These are phyloP conservation scores for Zymoseptoria ardabiliae DNA, from an alignment of 2,329 filamentous ascomycete genomes.

Conservation along the genomic window DNA sequence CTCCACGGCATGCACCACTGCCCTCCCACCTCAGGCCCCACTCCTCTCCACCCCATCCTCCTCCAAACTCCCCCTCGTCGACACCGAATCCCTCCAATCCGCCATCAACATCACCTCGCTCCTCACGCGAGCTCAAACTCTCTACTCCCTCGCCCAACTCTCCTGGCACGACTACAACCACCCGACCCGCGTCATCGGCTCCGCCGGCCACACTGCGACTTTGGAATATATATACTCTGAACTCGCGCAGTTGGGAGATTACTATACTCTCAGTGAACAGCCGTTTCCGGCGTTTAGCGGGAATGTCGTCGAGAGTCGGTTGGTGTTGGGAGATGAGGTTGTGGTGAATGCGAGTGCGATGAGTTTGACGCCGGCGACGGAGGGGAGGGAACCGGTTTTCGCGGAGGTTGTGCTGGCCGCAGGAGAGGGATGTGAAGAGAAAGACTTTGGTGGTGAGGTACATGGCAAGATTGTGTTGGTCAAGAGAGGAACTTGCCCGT, in stretches of 20 bases:
- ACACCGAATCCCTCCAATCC: conserved; percentile 45
- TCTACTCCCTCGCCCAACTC: conserved; percentile 56
- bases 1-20: background rate
- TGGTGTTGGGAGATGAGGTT: conserved; percentile 51
- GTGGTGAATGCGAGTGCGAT: conserved; percentile 57
- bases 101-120: conserved; percentile 52
- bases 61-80: conserved; percentile 12
- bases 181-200: conserved; percentile 62
- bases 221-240: conserved; percentile 26
- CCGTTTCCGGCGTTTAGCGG: conserved; percentile 23
- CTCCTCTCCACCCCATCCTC: background rate
- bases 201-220: conserved; percentile 17
- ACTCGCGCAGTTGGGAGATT: conserved; percentile 45
- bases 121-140: conserved; percentile 50
- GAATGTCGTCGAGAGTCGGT: conserved; percentile 21
- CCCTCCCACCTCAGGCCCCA: background rate
- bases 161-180: conserved; percentile 56
- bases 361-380: conserved; percentile 19
- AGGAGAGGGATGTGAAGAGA: conserved; percentile 56
- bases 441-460: conserved; percentile 55
- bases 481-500: conserved; percentile 61
- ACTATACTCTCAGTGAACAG: conserved; percentile 53
- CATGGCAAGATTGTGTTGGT: conserved; percentile 63
- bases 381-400: conserved; percentile 13
- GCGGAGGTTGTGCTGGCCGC: conserved; percentile 44